Conservation (phyloP, 2,329 filamentous ascomycete species). For the Monilinia aucupariae region DNA sequence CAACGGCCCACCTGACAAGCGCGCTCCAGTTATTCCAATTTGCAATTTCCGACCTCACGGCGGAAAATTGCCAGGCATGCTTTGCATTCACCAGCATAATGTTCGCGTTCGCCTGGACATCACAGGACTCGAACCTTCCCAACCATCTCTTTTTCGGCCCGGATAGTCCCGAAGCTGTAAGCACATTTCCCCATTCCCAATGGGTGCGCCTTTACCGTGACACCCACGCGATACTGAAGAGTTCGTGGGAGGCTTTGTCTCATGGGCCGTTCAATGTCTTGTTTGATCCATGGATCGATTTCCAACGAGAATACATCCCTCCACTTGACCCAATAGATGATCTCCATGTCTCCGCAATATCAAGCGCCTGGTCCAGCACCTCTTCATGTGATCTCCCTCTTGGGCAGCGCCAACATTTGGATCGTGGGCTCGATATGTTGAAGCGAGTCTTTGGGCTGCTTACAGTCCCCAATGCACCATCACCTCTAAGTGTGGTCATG, state of each 20-base stretch:
- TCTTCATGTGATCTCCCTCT: background rate
- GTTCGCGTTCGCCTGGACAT: conserved; percentile 36
- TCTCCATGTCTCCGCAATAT: conserved; percentile 20
- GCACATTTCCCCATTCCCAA: conserved; percentile 25
- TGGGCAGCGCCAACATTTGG: conserved; percentile 17
- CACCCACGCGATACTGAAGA: conserved; percentile 26
- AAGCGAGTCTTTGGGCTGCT: conserved; percentile 25
- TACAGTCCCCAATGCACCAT: conserved; percentile 25
- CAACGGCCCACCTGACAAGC: conserved; percentile 33
- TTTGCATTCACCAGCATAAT: conserved; percentile 35
- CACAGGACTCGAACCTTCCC: conserved; percentile 26
- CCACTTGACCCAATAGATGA: conserved; percentile 22
- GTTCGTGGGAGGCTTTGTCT: conserved; percentile 22
- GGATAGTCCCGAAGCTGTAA: conserved; percentile 25
- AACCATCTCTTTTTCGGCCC: conserved; percentile 35
- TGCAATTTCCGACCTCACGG: conserved; percentile 42
- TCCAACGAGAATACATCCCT: conserved; percentile 20
- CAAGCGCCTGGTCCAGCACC: conserved; percentile 20
- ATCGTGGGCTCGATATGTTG: conserved; percentile 18
- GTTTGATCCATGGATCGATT: conserved; percentile 24
- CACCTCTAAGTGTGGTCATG: conserved; percentile 28
- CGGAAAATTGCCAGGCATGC: conserved; percentile 34
- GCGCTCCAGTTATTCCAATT: conserved; percentile 34
- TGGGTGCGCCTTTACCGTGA: conserved; percentile 35
- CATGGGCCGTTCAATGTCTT: conserved; percentile 28